Conservation (phyloP, 495 filamentous ascomycete genomes). For the Daldinia childiae region DNA sequence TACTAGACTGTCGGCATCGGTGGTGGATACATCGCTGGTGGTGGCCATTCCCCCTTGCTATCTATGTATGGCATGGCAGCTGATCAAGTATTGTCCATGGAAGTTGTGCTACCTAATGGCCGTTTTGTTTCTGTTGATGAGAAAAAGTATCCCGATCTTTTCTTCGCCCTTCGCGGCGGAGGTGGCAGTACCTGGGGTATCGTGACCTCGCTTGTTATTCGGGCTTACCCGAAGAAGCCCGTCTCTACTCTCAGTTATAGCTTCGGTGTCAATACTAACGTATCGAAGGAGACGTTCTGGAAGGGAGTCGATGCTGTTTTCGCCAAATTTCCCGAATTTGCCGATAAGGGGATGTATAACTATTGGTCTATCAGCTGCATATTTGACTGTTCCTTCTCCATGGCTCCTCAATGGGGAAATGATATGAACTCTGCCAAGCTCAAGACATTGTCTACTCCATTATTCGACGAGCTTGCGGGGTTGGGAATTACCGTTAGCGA, state of each 20-base stretch:
- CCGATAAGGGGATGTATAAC: constrained; percentile 59
- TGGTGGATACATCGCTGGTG: constrained; percentile 56
- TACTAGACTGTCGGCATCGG: constrained; percentile 46
- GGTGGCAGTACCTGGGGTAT: constrained; percentile 62
- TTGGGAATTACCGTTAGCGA: constrained; percentile 48
- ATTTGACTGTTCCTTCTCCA: constrained; percentile 29
- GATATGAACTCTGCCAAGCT: constrained; percentile 40
- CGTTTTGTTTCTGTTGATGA: constrained; percentile 53
- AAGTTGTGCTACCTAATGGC: constrained; percentile 59
- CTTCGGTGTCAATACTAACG: constrained; percentile 38
- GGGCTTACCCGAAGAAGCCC: constrained; percentile 54
- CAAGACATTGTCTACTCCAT: constrained; percentile 47
- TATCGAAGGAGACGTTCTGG: constrained; percentile 59
- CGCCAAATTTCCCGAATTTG: constrained; percentile 52
- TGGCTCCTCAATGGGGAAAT: constrained; percentile 49
- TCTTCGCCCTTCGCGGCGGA: constrained; percentile 65
- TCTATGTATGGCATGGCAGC: constrained; percentile 56
- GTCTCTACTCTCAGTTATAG: constrained; percentile 53
- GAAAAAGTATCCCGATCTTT: constrained; percentile 58
- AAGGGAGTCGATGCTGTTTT: constrained; percentile 60
- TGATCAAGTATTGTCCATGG: constrained; percentile 58
- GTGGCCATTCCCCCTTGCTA: constrained; percentile 56
- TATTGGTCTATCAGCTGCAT: constrained; percentile 53
- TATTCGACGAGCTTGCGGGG: constrained; percentile 51
- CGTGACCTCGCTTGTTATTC: constrained; percentile 61